A percentile compares a stretch with the other conserved stretches of the same genome.
Conservation (phyloP, 805 yeast genomes). For the Yarrowia sp. region DNA sequence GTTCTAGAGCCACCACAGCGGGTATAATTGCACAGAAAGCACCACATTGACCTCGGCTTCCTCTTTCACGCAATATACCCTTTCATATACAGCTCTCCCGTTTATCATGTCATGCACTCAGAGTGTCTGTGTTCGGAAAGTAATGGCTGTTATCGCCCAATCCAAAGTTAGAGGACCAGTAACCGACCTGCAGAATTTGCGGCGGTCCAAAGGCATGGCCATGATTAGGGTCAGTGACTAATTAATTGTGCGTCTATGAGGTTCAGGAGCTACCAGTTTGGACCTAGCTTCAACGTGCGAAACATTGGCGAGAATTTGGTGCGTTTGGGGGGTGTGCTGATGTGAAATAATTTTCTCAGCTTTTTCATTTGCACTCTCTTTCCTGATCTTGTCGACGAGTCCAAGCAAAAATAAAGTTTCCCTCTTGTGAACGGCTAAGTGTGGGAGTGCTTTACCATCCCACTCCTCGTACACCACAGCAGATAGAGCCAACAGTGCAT, state of each 20-base stretch:
- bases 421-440: slow-evolving; percentile 10
- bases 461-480: not conserved
- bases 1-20: too few relatives aligned
- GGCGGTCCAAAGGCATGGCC: not conserved
- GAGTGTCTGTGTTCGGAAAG: slow-evolving; percentile 11
- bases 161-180: slow-evolving; percentile 25
- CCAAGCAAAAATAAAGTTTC: not conserved
- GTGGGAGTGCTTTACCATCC: slow-evolving; percentile 1
- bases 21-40: not conserved
- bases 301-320: not conserved
- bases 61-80: not conserved
- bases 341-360: too few relatives aligned
- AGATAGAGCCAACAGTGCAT: not conserved
- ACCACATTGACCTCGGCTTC: not conserved
- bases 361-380: too few relatives aligned
- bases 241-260: not conserved
- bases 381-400: not conserved
- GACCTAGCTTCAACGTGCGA: not conserved
- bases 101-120: slow-evolving; percentile 8
- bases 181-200: slow-evolving; percentile 28
- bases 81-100: slow-evolving; percentile 14
- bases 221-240: slow-evolving; percentile 1
- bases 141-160: slow-evolving; percentile 36
- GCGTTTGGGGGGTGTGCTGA: not conserved
- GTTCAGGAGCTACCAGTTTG: not conserved